Evolutionary conservation across 2,329 filamentous ascomycete species (phyloP).

Genomic region (Mollisiaceae sp.): DNA sequence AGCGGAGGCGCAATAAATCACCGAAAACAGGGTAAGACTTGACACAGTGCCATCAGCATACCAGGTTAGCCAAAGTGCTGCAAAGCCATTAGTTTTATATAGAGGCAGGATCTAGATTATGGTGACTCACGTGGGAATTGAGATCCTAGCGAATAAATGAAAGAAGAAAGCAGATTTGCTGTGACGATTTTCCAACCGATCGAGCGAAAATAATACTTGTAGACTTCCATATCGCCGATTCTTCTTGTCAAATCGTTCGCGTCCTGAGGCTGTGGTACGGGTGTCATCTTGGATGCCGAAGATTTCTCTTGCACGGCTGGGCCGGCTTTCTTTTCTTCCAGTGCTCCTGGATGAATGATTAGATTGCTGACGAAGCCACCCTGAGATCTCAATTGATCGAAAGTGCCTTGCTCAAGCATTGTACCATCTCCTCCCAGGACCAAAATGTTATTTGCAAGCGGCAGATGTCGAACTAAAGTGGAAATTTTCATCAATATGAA

Average conservation of each 20-base stretch:
- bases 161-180: constrained; percentile 14
- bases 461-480: constrained; percentile 41
- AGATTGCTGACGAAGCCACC: constrained; percentile 34
- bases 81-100: background rate
- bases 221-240: constrained; percentile 32
- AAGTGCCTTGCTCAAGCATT: constrained; percentile 46
- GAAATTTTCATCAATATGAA: background rate
- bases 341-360: constrained; percentile 43
- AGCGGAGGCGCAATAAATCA: constrained; percentile 14
- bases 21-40: constrained; percentile 15
- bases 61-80: constrained; percentile 26
- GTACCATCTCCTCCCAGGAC: constrained; percentile 41
- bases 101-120: background rate
- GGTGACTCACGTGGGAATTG: constrained; percentile 19
- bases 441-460: constrained; percentile 48
- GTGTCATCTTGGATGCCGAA: constrained; percentile 2
- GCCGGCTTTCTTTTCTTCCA: constrained; percentile 17
- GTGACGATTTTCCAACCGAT: constrained; percentile 27
- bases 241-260: constrained; percentile 26
- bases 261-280: constrained; percentile 42
- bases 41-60: constrained; percentile 21
- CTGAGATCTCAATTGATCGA: constrained; percentile 29
- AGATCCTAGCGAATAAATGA: constrained; percentile 12
- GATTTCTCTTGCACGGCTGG: too few species aligned
- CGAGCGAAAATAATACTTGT: constrained; percentile 35